Percentiles rank a stretch among this genome's conserved stretches.
These are phyloP conservation scores for Colletotrichum endophyticum DNA, from an alignment of 2,329 filamentous ascomycete species.

Conservation along the genomic window DNA sequence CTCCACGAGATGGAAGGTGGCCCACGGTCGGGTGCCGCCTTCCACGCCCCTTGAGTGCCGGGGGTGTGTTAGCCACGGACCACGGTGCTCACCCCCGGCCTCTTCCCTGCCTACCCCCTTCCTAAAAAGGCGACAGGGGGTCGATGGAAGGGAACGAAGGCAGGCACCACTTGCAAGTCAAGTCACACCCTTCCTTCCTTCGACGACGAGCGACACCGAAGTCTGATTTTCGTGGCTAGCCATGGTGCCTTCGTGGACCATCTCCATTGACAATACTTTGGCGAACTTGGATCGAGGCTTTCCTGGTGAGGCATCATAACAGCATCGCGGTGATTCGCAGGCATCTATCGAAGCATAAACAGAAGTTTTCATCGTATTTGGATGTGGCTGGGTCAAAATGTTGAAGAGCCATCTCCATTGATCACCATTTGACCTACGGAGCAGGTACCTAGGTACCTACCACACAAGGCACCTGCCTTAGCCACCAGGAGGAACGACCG, in stretches of 20 bases:
- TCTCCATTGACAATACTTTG: background rate
- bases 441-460: background rate
- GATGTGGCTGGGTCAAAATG: background rate
- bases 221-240: background rate
- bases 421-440: background rate
- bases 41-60: background rate
- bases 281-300: background rate
- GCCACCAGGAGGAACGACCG: background rate
- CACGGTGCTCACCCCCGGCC: background rate
- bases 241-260: background rate
- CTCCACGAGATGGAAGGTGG: background rate
- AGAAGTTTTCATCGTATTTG: background rate
- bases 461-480: background rate
- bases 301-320: background rate
- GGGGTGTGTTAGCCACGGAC: background rate
- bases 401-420: background rate
- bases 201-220: background rate
- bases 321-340: background rate
- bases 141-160: background rate
- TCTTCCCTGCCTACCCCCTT: background rate
- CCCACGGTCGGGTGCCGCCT: background rate
- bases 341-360: background rate
- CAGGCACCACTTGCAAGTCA: background rate
- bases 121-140: background rate
- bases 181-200: background rate